Evolutionary conservation across 352 stramenopile species (phyloP), one percentile per base, ranked within the genome.

Genomic region (Phytophthora kernoviae): DNA sequence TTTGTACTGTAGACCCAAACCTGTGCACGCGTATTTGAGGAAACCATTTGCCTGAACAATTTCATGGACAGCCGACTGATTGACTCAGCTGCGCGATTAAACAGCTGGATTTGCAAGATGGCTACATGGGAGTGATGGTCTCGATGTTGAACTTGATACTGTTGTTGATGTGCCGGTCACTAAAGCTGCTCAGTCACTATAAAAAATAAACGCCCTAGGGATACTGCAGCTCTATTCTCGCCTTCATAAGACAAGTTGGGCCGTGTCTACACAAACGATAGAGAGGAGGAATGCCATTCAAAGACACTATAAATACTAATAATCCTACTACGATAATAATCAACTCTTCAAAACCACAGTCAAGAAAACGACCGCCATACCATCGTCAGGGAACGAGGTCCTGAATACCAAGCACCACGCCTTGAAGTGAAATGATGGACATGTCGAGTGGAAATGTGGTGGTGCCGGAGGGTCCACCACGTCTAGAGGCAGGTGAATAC

Each of bases 361-460:
- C 21, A 36, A 36, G 12, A 63, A 68, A 64, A 54, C 17, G 1
- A 5, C 9, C 17, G 0, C 20, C 21, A 36, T n/a, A 52, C 32
- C 18, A 41, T 54, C 18, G 30, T 20, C 30, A 26, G 12, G 39
- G 44, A 7, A 24, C 44, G 14, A 51, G 24, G 33, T 39, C 12
- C 12, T 0, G 11, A 21, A 21, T 21, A 21, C 37, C 37, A 21
- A 8, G 37, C 8, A 20, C 26, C 17, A 15, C 4, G n/a, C 20
- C 17, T 53, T 22, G 32, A 36, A 5, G 14, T 30, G 71, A 46
- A 7, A 81, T 84, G 75, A 84, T 84, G 72, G 62, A 75, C 26
- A 79, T 81, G 63, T 42, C 51, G 21, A 32, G 49, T 14, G 75
- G 81, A 17, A 77, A 66, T 15, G 49, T 65, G 1, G 58, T 76